phyloP scores from a whole-genome alignment of 371 early-diverging fungal species.

The Mortierella sp. region DNA sequence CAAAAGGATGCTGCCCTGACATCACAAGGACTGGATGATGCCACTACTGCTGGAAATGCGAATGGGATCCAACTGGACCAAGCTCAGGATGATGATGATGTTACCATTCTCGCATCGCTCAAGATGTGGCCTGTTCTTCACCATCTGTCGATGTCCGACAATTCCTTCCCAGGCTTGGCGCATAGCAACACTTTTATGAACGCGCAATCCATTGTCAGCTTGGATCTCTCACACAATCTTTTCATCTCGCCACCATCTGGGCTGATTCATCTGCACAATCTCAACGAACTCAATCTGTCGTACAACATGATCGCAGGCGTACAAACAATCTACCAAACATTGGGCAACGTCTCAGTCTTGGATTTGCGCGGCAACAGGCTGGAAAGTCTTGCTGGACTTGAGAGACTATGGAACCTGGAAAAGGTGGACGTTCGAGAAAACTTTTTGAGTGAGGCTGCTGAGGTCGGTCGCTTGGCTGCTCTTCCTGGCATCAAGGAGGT shows the following conservation, averaged over 20 bases:
- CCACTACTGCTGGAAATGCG: not conserved
- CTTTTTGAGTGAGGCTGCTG: conserved; percentile 66
- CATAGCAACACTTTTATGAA: conserved; percentile 57
- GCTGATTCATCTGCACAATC: conserved; percentile 64
- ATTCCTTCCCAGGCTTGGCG: conserved; percentile 64
- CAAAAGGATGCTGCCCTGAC: conserved; percentile 34
- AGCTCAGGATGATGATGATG: conserved; percentile 20
- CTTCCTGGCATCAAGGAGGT: conserved; percentile 69
- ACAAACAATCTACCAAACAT: conserved; percentile 67
- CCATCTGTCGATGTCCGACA: conserved; percentile 66
- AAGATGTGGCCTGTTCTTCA: conserved; percentile 61
- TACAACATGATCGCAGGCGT: conserved; percentile 73
- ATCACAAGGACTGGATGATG: not conserved
- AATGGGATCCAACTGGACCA: conserved; percentile 8
- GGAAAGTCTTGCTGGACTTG: conserved; percentile 71
- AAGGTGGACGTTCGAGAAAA: conserved; percentile 76
- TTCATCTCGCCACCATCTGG: conserved; percentile 70
- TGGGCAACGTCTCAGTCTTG: conserved; percentile 74
- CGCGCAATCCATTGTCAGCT: conserved; percentile 61
- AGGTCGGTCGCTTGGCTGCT: conserved; percentile 65
- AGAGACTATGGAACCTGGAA: conserved; percentile 78
- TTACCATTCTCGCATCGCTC: conserved; percentile 28
- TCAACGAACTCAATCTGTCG: conserved; percentile 70
- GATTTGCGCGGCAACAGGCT: conserved; percentile 75
- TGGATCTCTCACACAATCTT: conserved; percentile 74